Percentiles rank a stretch among this genome's conserved stretches.
These are phyloP conservation scores for Botrytis elliptica DNA, from an alignment of 2,329 filamentous ascomycete species.

Conservation along the genomic window DNA sequence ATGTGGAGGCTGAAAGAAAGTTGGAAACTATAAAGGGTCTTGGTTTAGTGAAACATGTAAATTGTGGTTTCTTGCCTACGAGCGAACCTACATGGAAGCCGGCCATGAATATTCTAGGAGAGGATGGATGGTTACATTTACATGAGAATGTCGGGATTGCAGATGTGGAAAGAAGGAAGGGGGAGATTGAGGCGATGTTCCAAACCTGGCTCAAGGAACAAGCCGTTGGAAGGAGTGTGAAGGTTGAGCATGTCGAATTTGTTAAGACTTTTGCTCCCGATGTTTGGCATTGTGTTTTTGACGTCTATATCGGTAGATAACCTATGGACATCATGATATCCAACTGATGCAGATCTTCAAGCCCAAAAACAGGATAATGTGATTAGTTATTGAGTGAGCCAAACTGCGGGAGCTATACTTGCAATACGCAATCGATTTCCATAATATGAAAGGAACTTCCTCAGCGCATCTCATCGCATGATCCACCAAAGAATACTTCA, in stretches of 20 bases:
- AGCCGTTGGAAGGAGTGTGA: constrained; percentile 30
- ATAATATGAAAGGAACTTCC: background rate
- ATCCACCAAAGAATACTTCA: background rate
- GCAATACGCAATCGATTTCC: background rate
- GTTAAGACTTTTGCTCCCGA: constrained; percentile 70
- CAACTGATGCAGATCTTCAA: background rate
- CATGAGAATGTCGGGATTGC: constrained; percentile 63
- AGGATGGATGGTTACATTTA: constrained; percentile 59
- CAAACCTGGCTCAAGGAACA: constrained; percentile 24
- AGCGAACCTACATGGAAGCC: constrained; percentile 55
- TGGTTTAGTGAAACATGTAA: constrained; percentile 51
- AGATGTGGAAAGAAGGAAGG: constrained; percentile 46
- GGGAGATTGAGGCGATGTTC: constrained; percentile 31
- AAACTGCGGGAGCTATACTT: background rate
- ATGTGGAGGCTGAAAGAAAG: constrained; percentile 46
- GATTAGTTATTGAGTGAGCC: too few species aligned
- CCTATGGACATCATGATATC: background rate
- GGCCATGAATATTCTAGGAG: constrained; percentile 48
- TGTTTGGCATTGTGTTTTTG: constrained; percentile 70
- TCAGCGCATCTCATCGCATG: background rate
- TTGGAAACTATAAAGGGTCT: constrained; percentile 40
- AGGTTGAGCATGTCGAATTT: constrained; percentile 57
- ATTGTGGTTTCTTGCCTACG: constrained; percentile 61
- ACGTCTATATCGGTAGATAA: constrained; percentile 46
- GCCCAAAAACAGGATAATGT: background rate